Base-by-base conservation (phyloP, 805 yeast genomes). In the Yarrowia sp. region DNA sequence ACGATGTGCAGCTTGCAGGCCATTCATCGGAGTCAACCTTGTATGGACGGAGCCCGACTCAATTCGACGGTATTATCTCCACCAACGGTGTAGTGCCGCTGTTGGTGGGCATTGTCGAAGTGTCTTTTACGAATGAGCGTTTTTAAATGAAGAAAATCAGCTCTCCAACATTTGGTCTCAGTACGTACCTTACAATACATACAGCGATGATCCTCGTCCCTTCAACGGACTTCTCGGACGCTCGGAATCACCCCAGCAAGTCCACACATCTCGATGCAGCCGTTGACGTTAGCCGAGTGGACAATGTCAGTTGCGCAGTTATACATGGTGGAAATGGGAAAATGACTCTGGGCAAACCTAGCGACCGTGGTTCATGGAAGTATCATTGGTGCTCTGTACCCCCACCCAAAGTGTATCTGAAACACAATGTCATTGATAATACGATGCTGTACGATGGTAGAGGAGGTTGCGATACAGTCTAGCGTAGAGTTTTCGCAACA, bases 1-100 rank as follows among this genome's bases (percentile, higher is more conserved):
- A 15, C 28, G 39, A 48, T 48, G 53, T 17, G 53, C 53, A 48
- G 53, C 14, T 4, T 48, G 53, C 53, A 48, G 39, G 2, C 53
- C 53, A 33, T 32, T 48, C 39, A 48, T 48, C 53, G 53, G 50
- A 48, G 28, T 7, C 33, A 48, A 48, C 53, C 53, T 32, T 28
- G 35, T 28, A 32, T 43, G 2, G 6, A 5, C 48, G 48, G 48
- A 22, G 5, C n/a, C 47, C 47, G 47, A 43, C n/a, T n/a, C n/a
- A n/a, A n/a, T n/a, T n/a, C n/a, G n/a, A n/a, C n/a, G n/a, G n/a
- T n/a, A n/a, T n/a, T n/a, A n/a, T n/a, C n/a, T n/a, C n/a, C n/a
- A n/a, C n/a, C n/a, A n/a, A n/a, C n/a, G n/a, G n/a, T n/a, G n/a
- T n/a, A n/a, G n/a, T n/a, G n/a, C n/a, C n/a, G n/a, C n/a, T n/a